phyloP scores from a whole-genome alignment of 139 green algal species.

The Edaphochlamys debaryana region DNA sequence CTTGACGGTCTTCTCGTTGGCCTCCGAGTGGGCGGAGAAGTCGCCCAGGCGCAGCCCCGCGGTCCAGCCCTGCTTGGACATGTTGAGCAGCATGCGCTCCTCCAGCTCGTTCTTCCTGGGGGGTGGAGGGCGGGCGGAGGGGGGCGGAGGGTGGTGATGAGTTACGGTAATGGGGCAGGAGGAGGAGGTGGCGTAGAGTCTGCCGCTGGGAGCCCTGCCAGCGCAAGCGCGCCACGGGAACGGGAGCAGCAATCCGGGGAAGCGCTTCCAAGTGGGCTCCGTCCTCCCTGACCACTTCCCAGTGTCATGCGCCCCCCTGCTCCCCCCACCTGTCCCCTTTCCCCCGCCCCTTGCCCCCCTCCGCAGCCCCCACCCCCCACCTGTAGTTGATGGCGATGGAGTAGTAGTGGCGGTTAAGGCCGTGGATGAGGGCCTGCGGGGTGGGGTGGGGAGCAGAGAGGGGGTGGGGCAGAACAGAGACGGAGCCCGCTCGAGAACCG shows the following conservation, averaged over 20 bases:
- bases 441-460: too few species aligned
- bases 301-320: too few species aligned
- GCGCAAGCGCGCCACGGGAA: too few species aligned
- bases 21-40: conserved; percentile 59
- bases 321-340: too few species aligned
- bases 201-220: too few species aligned
- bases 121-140: background rate
- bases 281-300: too few species aligned
- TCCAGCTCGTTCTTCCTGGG: conserved; percentile 97
- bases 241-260: too few species aligned
- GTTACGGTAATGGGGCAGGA: background rate
- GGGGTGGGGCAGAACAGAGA: background rate
- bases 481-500: background rate
- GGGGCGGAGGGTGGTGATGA: background rate
- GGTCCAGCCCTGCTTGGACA: conserved; percentile 89
- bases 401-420: conserved; percentile 99
- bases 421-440: conserved; percentile 92
- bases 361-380: conserved; percentile 43
- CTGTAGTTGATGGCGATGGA: conserved; percentile 98
- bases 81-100: conserved; percentile 98
- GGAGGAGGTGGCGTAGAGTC: background rate
- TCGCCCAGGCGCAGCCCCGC: conserved; percentile 85
- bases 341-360: too few species aligned
- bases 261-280: too few species aligned
- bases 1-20: conserved; percentile 85